A percentile compares a stretch with the other conserved stretches of the same genome.
phyloP scores from a whole-genome alignment of 2,329 filamentous ascomycete species.

The Aotearoamyces nothofagi region DNA sequence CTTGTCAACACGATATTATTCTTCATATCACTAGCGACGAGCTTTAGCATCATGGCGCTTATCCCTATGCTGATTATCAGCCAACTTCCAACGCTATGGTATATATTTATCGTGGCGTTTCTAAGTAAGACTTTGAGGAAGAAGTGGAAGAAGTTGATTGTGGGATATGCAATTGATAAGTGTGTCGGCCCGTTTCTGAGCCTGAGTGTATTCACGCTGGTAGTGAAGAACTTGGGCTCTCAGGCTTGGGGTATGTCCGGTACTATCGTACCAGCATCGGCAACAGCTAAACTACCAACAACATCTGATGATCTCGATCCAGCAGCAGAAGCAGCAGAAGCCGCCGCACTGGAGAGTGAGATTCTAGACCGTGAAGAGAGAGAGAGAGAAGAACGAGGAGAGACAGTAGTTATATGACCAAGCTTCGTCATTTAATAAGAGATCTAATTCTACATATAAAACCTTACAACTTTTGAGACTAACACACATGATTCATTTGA shows the following conservation, averaged over 20 bases:
- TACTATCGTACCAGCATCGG: no score
- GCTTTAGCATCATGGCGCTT: neutral
- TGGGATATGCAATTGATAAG: neutral
- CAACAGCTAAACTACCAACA: no score
- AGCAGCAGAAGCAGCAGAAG: no score
- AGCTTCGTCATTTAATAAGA: no score
- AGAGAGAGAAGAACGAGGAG: no score
- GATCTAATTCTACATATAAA: no score
- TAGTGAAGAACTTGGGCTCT: slow-evolving; percentile 1
- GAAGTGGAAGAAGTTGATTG: neutral
- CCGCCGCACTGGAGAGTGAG: no score
- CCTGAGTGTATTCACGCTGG: neutral
- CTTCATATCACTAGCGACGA: slow-evolving; percentile 7
- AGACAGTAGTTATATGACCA: no score
- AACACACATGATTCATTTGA: no score
- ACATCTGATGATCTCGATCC: no score
- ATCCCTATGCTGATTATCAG: neutral
- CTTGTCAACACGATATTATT: slow-evolving; percentile 20
- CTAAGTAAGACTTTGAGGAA: slow-evolving; percentile 1
- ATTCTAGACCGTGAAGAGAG: no score
- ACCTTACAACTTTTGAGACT: no score
- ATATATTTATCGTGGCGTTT: slow-evolving; percentile 3
- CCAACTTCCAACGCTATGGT: neutral
- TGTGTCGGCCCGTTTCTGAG: neutral
- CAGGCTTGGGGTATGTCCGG: neutral